These are phyloP conservation scores for Penicillium riverlandense DNA, from an alignment of 495 filamentous ascomycete genomes.

Conservation along the genomic window DNA sequence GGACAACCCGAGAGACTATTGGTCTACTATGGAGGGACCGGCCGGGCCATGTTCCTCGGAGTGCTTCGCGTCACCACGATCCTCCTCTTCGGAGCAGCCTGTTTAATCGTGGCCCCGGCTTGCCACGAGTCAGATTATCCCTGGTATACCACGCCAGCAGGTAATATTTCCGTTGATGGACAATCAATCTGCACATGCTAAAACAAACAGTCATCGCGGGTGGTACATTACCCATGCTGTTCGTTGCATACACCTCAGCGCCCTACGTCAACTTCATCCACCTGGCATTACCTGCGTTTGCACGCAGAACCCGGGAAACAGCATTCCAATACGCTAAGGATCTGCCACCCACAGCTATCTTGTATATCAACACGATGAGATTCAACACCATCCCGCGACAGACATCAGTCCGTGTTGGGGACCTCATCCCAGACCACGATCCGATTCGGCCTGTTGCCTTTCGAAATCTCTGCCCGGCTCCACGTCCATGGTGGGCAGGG, in stretches of 20 bases:
- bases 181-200: no score
- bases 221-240: constrained; percentile 58
- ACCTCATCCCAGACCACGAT: constrained; percentile 26
- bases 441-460: constrained; percentile 33
- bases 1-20: constrained; percentile 51
- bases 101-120: constrained; percentile 51
- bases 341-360: constrained; percentile 52
- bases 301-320: constrained; percentile 59
- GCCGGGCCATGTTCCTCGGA: constrained; percentile 57
- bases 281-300: constrained; percentile 59
- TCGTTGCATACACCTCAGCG: constrained; percentile 54
- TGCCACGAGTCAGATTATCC: constrained; percentile 45
- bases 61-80: constrained; percentile 64
- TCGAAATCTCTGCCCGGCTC: constrained; percentile 23
- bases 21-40: constrained; percentile 67
- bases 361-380: constrained; percentile 68
- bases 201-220: constrained; percentile 42
- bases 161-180: constrained; percentile 17
- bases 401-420: constrained; percentile 31
- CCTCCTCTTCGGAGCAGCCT: constrained; percentile 59
- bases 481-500: constrained; percentile 27
- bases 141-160: constrained; percentile 34
- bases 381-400: constrained; percentile 39
- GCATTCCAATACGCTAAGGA: constrained; percentile 57
- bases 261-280: constrained; percentile 71